Evolutionary conservation across 345 rosid species (phyloP).

Genomic region (Populus nigra): DNA sequence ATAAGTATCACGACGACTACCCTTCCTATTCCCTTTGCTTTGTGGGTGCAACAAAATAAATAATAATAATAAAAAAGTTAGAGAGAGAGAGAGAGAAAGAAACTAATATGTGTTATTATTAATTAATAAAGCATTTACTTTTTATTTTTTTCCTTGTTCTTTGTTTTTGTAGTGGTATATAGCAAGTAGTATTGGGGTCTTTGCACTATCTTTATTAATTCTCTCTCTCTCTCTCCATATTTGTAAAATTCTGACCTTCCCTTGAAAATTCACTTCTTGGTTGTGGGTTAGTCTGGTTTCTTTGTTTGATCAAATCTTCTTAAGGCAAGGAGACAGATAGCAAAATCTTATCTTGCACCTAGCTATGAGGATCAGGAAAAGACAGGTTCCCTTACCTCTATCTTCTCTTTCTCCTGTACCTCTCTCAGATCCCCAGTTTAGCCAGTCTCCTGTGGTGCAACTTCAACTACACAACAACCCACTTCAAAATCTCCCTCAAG

Average conservation of each 20-base stretch:
- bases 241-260: not conserved
- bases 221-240: not conserved
- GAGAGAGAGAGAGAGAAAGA: slow-evolving; percentile 39
- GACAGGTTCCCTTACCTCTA: slow-evolving; percentile 68
- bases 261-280: not conserved
- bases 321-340: not conserved
- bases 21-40: slow-evolving; percentile 15
- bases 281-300: not conserved
- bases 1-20: too few species aligned
- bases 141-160: not conserved
- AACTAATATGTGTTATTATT: not conserved
- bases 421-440: slow-evolving; percentile 71
- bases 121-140: not conserved
- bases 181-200: slow-evolving; percentile 10
- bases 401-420: slow-evolving; percentile 76
- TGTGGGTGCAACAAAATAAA: slow-evolving; percentile 69
- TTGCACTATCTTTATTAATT: slow-evolving; percentile 1
- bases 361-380: slow-evolving; percentile 92
- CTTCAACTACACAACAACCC: slow-evolving; percentile 25
- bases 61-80: slow-evolving; percentile 12
- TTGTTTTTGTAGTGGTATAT: slow-evolving; percentile 12
- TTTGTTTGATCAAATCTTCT: not conserved
- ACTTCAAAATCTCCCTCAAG: slow-evolving; percentile 9
- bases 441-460: slow-evolving; percentile 55
- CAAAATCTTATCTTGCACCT: slow-evolving; percentile 12